Conservation (phyloP, 805 yeast genomes). For the Kodamaea hsintzibuensis region DNA sequence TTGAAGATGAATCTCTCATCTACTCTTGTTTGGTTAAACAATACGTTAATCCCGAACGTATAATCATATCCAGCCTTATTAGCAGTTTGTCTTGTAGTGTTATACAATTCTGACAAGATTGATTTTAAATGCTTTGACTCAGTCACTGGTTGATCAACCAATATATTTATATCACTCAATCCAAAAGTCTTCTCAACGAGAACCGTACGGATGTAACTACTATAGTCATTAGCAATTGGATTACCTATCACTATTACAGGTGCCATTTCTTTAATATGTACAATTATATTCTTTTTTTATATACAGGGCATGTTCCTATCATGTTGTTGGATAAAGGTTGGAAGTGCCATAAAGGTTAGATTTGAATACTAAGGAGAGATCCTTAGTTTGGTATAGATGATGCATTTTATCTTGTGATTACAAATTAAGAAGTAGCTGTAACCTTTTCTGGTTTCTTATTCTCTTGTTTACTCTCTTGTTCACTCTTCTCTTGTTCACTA, state of each 20-base stretch:
- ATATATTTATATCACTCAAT: constrained; percentile 19
- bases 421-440: not conserved
- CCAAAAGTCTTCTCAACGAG: not conserved
- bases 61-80: constrained; percentile 21
- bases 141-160: constrained; percentile 20
- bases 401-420: too few species aligned
- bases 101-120: constrained; percentile 31
- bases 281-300: not conserved
- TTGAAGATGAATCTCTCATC: not conserved
- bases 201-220: not conserved
- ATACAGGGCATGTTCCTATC: constrained; percentile 5
- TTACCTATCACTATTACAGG: constrained; percentile 5
- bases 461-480: not conserved
- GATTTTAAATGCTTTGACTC: constrained; percentile 26
- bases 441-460: not conserved
- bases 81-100: constrained; percentile 23
- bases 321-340: not conserved
- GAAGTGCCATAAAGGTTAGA: not conserved
- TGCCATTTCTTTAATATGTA: not conserved
- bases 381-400: not conserved
- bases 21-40: constrained; percentile 22
- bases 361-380: too few species aligned
- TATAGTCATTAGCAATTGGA: constrained; percentile 5
- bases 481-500: not conserved
- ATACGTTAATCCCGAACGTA: constrained; percentile 29